Percentiles rank a stretch among this genome's conserved stretches.
Evolutionary conservation across 805 yeast species (phyloP).

Genomic region (Metschnikowia santaceciliae): DNA sequence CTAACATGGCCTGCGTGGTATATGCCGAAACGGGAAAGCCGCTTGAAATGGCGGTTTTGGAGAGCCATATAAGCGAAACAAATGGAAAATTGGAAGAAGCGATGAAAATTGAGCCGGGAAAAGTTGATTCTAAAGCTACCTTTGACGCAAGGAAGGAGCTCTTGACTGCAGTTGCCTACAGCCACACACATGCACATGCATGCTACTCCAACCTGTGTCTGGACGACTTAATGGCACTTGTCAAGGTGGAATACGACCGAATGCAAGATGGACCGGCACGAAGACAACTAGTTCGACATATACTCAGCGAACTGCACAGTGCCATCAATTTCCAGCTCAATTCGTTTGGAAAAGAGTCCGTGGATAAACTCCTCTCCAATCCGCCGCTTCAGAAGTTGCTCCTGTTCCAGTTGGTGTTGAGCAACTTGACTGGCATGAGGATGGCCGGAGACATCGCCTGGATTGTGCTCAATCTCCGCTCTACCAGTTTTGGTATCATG

Average conservation of each 20-base stretch:
- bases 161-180: constrained; percentile 55
- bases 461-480: constrained; percentile 62
- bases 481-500: constrained; percentile 69
- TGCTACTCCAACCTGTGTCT: constrained; percentile 63
- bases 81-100: background rate
- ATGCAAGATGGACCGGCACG: constrained; percentile 13
- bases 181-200: constrained; percentile 55
- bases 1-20: constrained; percentile 44
- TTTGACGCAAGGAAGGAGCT: constrained; percentile 11
- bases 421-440: constrained; percentile 36
- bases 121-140: background rate
- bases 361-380: constrained; percentile 68
- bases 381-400: constrained; percentile 75
- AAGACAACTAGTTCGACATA: constrained; percentile 33
- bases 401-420: constrained; percentile 64
- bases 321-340: constrained; percentile 71
- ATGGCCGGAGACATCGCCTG: constrained; percentile 50
- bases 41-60: constrained; percentile 4
- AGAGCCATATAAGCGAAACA: background rate
- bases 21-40: constrained; percentile 17
- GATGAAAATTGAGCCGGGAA: background rate
- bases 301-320: constrained; percentile 66
- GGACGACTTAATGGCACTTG: constrained; percentile 64
- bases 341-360: constrained; percentile 60
- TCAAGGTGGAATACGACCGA: constrained; percentile 31